Evolutionary conservation across 2,329 filamentous ascomycete genomes (phyloP).

Genomic region (Epichloe coenophiala): DNA sequence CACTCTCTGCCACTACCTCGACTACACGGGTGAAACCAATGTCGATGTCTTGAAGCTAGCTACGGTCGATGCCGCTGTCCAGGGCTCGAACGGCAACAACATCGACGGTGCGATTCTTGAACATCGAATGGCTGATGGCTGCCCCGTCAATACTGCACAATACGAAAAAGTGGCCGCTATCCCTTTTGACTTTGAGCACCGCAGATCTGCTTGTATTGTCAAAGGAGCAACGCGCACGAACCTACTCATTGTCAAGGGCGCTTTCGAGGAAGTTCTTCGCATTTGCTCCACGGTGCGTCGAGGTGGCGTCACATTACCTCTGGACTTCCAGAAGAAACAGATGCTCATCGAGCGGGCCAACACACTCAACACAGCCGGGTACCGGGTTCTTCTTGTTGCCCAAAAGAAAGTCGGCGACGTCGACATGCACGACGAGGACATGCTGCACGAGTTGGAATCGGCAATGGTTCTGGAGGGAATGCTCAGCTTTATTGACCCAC

Average conservation of each 20-base stretch:
- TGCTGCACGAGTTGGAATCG: conserved; percentile 11
- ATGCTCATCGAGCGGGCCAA: conserved; percentile 7
- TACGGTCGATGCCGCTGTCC: conserved; percentile 13
- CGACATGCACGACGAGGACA: conserved; percentile 9
- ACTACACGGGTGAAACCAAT: conserved; percentile 9
- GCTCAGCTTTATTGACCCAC: conserved; percentile 16
- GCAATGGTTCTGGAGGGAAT: conserved; percentile 15
- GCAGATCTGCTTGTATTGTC: conserved; percentile 12
- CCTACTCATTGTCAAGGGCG: conserved; percentile 17
- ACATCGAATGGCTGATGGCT: conserved; percentile 5
- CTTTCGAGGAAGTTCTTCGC: conserved; percentile 15
- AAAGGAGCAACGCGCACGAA: conserved; percentile 11
- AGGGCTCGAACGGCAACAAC: conserved; percentile 15
- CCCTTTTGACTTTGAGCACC: conserved; percentile 16
- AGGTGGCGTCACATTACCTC: conserved; percentile 5
- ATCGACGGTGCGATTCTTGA: conserved; percentile 15
- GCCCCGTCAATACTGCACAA: conserved; percentile 8
- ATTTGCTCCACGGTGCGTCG: conserved; percentile 11
- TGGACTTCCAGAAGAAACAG: conserved; percentile 8
- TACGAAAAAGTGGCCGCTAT: conserved; percentile 12
- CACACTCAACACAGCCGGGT: conserved; percentile 10
- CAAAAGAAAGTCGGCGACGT: conserved; percentile 8
- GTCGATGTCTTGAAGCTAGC: conserved; percentile 13
- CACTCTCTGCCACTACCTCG: conserved; percentile 12
- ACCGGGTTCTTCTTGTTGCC: conserved; percentile 13